Conservation (phyloP, 768 basidiomycete genomes). For the Hypsizygus marmoreus region DNA sequence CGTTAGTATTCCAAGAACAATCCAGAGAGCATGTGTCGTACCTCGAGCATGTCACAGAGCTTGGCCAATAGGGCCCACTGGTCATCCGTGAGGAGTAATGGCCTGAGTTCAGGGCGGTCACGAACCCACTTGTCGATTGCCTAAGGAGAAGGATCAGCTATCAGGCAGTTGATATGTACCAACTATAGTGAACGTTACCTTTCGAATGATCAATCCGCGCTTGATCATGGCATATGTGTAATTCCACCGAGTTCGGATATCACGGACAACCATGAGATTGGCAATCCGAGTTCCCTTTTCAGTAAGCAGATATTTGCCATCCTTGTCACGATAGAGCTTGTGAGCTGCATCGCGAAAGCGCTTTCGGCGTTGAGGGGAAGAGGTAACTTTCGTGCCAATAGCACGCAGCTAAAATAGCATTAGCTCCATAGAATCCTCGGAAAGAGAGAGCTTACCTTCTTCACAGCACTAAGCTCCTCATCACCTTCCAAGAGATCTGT, state of each 20-base stretch:
- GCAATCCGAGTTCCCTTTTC: too few species aligned
- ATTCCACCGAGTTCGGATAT: conserved; percentile 36
- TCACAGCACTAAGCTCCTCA: not conserved
- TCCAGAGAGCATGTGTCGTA: too few species aligned
- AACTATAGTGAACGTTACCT: conserved; percentile 22
- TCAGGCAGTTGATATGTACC: not conserved
- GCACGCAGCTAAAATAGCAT: conserved; percentile 24
- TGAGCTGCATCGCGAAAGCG: conserved; percentile 20
- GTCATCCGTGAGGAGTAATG: conserved; percentile 13
- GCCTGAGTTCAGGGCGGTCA: conserved; percentile 13
- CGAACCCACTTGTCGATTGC: conserved; percentile 34
- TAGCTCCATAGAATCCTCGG: too few species aligned
- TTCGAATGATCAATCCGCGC: conserved; percentile 19
- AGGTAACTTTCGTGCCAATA: conserved; percentile 31
- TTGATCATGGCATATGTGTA: conserved; percentile 36
- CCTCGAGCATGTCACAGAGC: conserved; percentile 22
- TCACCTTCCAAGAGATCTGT: conserved; percentile 1
- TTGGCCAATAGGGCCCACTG: conserved; percentile 24
- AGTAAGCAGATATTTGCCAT: too few species aligned
- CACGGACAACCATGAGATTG: conserved; percentile 33
- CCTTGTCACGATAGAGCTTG: too few species aligned
- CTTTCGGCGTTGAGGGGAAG: conserved; percentile 30
- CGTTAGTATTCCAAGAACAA: too few species aligned
- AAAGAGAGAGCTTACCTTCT: not conserved
- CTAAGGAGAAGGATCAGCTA: conserved; percentile 18